Percentiles rank a stretch among this genome's conserved stretches.
Conservation (phyloP, 2,329 filamentous ascomycete genomes). For the Phialophora verrucosa region DNA sequence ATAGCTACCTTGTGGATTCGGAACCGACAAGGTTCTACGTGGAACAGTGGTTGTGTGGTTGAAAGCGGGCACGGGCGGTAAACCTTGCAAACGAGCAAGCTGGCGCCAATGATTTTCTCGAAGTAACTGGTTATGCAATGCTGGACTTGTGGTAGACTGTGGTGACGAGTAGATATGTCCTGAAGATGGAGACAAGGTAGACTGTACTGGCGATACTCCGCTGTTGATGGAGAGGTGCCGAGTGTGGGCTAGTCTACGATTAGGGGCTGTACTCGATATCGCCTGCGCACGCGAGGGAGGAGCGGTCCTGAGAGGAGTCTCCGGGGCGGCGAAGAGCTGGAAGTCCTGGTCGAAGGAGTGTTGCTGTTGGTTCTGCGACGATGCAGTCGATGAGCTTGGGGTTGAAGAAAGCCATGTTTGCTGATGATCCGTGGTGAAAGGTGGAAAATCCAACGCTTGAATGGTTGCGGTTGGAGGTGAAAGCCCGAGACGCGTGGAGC, state of each 20-base stretch:
- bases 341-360: conserved; percentile 44
- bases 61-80: conserved; percentile 44
- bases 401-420: conserved; percentile 44
- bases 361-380: conserved; percentile 37
- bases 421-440: conserved; percentile 47
- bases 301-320: conserved; percentile 34
- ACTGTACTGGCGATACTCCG: conserved; percentile 37
- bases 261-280: conserved; percentile 44
- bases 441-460: conserved; percentile 42
- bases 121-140: conserved; percentile 36
- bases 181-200: conserved; percentile 34
- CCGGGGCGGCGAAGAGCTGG: conserved; percentile 43
- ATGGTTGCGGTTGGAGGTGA: conserved; percentile 43
- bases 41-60: conserved; percentile 34
- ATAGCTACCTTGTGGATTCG: conserved; percentile 40
- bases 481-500: conserved; percentile 40
- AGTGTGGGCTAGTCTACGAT: conserved; percentile 34
- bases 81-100: conserved; percentile 36
- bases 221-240: conserved; percentile 39
- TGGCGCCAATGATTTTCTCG: conserved; percentile 39
- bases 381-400: conserved; percentile 43
- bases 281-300: conserved; percentile 42
- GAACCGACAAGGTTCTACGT: conserved; percentile 36
- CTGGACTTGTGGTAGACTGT: conserved; percentile 37
- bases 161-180: conserved; percentile 35